Conservation (phyloP, 257 asterid genomes). For the Anisodus acutangulus region DNA sequence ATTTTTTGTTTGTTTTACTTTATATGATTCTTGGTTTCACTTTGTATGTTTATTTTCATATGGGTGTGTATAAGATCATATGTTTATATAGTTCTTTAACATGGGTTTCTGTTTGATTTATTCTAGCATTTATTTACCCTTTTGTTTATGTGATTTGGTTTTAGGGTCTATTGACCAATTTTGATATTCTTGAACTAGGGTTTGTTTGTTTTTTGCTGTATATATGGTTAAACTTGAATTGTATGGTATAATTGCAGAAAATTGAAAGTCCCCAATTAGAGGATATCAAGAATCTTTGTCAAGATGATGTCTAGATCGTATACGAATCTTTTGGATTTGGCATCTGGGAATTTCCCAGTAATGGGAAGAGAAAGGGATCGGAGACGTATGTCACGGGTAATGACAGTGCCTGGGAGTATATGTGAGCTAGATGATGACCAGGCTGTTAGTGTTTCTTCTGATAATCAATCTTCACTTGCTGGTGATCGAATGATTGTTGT, state of each 20-base stretch:
- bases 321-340: constrained; percentile 82
- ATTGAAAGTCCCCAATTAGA: constrained; percentile 36
- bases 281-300: constrained; percentile 40
- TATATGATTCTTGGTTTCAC: constrained; percentile 1
- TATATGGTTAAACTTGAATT: constrained; percentile 24
- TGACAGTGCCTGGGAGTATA: constrained; percentile 90
- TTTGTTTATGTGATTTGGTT: constrained; percentile 22
- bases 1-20: neutral
- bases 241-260: constrained; percentile 47
- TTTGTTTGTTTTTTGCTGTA: constrained; percentile 28
- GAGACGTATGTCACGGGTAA: constrained; percentile 69
- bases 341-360: constrained; percentile 80
- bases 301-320: constrained; percentile 90
- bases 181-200: constrained; percentile 24
- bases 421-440: constrained; percentile 79
- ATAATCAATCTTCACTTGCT: constrained; percentile 72
- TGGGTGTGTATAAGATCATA: constrained; percentile 35
- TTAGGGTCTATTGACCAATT: neutral
- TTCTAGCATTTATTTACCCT: constrained; percentile 2
- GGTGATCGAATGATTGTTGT: constrained; percentile 83
- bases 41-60: constrained; percentile 7
- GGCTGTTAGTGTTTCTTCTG: constrained; percentile 72
- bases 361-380: constrained; percentile 75
- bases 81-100: constrained; percentile 21
- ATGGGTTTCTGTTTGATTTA: constrained; percentile 47